Evolutionary conservation across 2,329 filamentous ascomycete genomes (phyloP).

Genomic region (Aureobasidium sp.): DNA sequence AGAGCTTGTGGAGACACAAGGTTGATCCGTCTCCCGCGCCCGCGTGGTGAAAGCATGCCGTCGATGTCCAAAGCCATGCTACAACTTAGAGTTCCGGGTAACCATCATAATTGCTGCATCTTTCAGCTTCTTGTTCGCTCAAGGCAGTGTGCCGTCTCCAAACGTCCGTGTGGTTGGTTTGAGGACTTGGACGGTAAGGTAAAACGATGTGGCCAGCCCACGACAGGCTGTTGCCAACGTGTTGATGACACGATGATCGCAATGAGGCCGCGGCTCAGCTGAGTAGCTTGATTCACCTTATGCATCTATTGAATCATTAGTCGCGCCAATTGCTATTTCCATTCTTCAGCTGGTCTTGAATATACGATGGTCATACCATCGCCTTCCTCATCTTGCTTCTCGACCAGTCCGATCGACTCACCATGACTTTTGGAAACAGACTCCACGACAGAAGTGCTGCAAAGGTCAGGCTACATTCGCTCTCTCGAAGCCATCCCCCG

Average conservation of each 20-base stretch:
- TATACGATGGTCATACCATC: neutral
- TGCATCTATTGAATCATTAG: neutral
- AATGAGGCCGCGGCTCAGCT: neutral
- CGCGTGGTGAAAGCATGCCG: neutral
- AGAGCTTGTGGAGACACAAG: slow-evolving; percentile 1
- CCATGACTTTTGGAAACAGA: neutral
- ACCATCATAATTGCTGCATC: neutral
- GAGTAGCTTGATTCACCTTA: neutral
- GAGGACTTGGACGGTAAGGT: neutral
- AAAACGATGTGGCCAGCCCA: neutral
- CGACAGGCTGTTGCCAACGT: neutral
- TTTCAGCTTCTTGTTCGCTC: neutral
- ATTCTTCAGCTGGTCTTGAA: neutral
- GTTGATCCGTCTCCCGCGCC: neutral
- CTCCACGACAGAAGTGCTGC: no score
- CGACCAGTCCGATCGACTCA: neutral
- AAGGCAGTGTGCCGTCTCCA: neutral
- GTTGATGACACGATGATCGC: neutral
- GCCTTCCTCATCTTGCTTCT: neutral
- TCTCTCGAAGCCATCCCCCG: no score
- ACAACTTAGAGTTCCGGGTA: neutral
- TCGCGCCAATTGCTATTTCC: neutral
- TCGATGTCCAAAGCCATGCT: neutral
- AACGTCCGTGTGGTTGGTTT: neutral
- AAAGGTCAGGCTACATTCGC: no score